Evolutionary conservation across 495 filamentous ascomycete species (phyloP), one percentile per base, ranked within the genome.

Genomic region (Penicillium lividum): DNA sequence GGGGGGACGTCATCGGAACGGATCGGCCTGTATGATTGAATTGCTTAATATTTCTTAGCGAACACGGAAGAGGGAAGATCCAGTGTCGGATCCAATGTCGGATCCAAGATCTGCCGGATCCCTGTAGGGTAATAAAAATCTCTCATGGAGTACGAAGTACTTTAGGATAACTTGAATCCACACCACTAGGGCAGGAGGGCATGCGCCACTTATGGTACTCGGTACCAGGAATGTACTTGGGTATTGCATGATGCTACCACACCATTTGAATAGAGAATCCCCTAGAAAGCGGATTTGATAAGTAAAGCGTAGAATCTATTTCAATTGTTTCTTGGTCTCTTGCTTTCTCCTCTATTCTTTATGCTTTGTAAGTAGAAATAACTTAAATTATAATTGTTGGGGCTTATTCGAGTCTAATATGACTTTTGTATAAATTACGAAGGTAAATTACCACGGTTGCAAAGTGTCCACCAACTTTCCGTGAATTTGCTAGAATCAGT

Each of bases 51-150:
- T 48, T 66, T 54, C 57, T 63, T 62, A 56, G 63, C 56, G 54
- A 53, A 62, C 53, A 56, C 62, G 62, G 64, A 71, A 65, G 47
- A 62, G 46, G 60, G 54, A 61, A 62, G 58, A 62, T 65, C 70
- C 22, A 22, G 22, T 22, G 22, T 22, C 22, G 22, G 33, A 36
- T 11, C 33, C 68, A 68, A 62, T 47, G 36, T 34, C 55, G 59
- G 56, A 64, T 63, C 69, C 63, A 70, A 52, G 63, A 63, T 66
- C 59, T 53, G 45, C 60, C 51, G 45, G 59, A 54, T 22, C 50
- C 11, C 16, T 30, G 50, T 52, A 27, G n/a, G 27, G 13, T 16
- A 51, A 38, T 25, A 13, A 34, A 34, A 53, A 38, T 42, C 51
- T 53, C 51, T 40, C 34, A 28, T 22, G 22, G 22, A 49, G 46